These are phyloP conservation scores for Rhododendron ovatum DNA, from an alignment of 148 eudicot species.

Conservation along the genomic window DNA sequence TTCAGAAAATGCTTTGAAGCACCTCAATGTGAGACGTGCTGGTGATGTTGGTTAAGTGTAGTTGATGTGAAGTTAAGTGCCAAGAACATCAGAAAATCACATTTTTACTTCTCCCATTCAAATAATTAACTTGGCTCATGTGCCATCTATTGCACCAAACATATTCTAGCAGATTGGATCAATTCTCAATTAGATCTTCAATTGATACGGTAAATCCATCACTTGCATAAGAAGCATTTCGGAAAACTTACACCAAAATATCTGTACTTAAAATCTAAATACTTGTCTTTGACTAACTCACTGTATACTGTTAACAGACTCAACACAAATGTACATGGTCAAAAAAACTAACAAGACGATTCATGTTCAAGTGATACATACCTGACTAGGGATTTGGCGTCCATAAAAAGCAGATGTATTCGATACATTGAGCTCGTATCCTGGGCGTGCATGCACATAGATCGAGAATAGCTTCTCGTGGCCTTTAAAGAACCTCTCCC, in stretches of 20 bases:
- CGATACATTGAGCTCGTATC: constrained; percentile 43
- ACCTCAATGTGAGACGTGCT: not conserved
- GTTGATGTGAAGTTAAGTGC: not conserved
- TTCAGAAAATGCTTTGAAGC: not conserved
- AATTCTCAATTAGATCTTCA: not conserved
- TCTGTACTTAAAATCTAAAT: not conserved
- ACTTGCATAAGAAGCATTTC: not conserved
- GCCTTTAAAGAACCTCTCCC: constrained; percentile 81
- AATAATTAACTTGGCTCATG: not conserved
- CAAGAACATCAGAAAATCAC: not conserved
- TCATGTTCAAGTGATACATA: constrained; percentile 11
- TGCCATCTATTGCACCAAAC: not conserved
- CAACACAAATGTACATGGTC: not conserved
- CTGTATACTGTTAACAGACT: not conserved
- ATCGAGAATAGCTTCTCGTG: constrained; percentile 51
- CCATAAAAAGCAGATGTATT: constrained; percentile 56
- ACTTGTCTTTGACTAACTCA: not conserved
- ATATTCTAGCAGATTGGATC: not conserved
- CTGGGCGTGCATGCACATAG: constrained; percentile 66
- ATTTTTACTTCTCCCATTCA: not conserved
- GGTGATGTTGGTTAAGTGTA: too few species aligned
- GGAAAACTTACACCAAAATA: not conserved
- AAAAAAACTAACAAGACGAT: not conserved
- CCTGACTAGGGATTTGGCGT: constrained; percentile 74
- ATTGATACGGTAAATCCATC: not conserved